Conservation (phyloP, 495 filamentous ascomycete genomes). For the Penicillium antarcticum region DNA sequence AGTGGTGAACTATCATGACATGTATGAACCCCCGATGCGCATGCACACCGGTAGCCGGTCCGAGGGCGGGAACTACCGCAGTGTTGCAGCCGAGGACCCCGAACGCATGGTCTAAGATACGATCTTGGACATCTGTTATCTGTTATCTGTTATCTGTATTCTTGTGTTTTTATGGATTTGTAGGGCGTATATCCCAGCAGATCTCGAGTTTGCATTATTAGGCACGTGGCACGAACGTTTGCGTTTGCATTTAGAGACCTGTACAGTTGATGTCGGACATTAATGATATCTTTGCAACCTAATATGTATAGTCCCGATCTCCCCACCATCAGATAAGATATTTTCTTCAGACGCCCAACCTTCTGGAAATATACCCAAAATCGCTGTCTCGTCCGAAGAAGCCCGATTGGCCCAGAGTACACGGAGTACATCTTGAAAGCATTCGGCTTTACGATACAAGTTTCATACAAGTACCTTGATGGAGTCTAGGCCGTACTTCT, state of each 20-base stretch:
- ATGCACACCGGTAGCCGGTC: constrained; percentile 47
- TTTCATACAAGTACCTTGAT: no score
- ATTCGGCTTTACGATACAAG: background rate
- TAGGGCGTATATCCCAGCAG: constrained; percentile 9
- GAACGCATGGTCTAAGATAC: constrained; percentile 25
- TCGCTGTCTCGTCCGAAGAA: background rate
- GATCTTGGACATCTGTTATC: constrained; percentile 2
- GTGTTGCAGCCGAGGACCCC: constrained; percentile 39
- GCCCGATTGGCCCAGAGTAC: background rate
- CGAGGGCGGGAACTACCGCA: constrained; percentile 31
- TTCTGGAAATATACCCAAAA: background rate
- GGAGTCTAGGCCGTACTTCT: no score
- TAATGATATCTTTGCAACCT: constrained; percentile 10
- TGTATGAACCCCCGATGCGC: constrained; percentile 79
- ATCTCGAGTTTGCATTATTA: constrained; percentile 22
- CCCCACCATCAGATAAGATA: constrained; percentile 4
- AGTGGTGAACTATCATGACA: constrained; percentile 75
- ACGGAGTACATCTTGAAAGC: no score
- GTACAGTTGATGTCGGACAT: constrained; percentile 25
- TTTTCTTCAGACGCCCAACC: background rate
- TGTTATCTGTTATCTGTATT: no score
- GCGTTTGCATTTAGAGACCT: constrained; percentile 19
- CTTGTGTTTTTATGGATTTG: background rate
- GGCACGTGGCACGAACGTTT: constrained; percentile 15
- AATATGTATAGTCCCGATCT: background rate